Base-by-base conservation (phyloP, 306 rosid species). In the Dicorynia guianensis region DNA sequence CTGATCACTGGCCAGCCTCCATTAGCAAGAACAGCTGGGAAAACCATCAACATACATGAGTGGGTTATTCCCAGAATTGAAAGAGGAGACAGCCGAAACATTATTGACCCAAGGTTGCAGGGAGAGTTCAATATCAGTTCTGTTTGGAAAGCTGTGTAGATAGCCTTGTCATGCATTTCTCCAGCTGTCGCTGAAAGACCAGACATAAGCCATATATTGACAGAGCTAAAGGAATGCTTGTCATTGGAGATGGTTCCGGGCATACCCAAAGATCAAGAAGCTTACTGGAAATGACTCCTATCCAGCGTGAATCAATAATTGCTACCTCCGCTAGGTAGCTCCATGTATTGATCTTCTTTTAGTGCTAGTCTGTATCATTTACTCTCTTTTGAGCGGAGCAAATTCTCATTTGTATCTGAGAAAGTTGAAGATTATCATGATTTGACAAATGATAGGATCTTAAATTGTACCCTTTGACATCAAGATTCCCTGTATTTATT, bases 1-100 rank as follows among this genome's bases (percentile, higher is more conserved):
- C 58, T 80, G 4, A 44, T 80, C 36, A 80, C 77, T 14, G 73
- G 80, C 3, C 39, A 4, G 4, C 34, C 63, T 19, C 69, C 84
- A 62, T 19, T 80, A 53, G 36, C 15, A 20, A 30, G 62, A 62
- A 36, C 67, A 3, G 20, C 59, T 0, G 39, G 6, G 11, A 53
- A 14, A 10, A 18, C 17, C 20, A 11, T 3, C 17, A 69, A 69
- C 68, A 47, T 80, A 60, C 20, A 56, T 19, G 10, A 46, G 0
- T 75, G 62, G 77, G 72, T 69, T 5, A 11, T 4, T 34, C 77
- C 84, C 18, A 0, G 17, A 33, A 13, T 75, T 35, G 52, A 80
- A 30, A 61, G 0, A 5, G 80, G 80, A 42, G 72, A 75, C 9
- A 75, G 74, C 1, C 46, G 48, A 56, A 34, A 15, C 11, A 20